Conservation (phyloP, 768 basidiomycete genomes). For the Pholiota microspora region DNA sequence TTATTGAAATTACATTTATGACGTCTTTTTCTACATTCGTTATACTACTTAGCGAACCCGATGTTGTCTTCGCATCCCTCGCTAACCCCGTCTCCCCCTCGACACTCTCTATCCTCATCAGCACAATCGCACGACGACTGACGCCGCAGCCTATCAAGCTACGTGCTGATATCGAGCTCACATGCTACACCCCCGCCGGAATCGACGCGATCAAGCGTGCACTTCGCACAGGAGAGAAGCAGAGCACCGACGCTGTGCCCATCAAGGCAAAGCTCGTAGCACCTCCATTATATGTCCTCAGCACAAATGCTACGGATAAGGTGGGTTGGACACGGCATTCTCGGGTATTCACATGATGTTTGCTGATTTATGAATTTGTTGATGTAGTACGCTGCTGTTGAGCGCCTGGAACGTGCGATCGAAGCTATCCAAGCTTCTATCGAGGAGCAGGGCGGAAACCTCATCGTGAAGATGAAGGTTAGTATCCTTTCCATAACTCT, state of each 20-base stretch:
- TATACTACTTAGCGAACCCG: constrained; percentile 38
- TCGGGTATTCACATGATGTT: background rate
- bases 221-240: constrained; percentile 81
- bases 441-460: constrained; percentile 77
- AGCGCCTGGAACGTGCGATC: constrained; percentile 90
- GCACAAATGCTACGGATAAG: constrained; percentile 97
- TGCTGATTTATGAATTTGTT: background rate
- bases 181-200: constrained; percentile 92
- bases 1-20: background rate
- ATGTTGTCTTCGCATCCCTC: constrained; percentile 78
- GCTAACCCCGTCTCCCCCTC: constrained; percentile 51
- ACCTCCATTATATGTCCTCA: constrained; percentile 93
- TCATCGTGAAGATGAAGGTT: constrained; percentile 97
- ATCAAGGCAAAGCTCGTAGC: constrained; percentile 98
- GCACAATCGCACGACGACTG: constrained; percentile 89
- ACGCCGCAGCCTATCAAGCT: constrained; percentile 99
- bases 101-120: constrained; percentile 61
- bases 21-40: background rate
- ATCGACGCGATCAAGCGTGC: constrained; percentile 97
- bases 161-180: constrained; percentile 95
- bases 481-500: constrained; percentile 12
- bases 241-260: constrained; percentile 86
- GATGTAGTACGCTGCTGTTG: constrained; percentile 78
- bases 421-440: constrained; percentile 87
- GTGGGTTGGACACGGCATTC: constrained; percentile 32